Evolutionary conservation across 345 rosid species (phyloP), one percentile per base, ranked within the genome.

Genomic region (Aurinia saxatilis): DNA sequence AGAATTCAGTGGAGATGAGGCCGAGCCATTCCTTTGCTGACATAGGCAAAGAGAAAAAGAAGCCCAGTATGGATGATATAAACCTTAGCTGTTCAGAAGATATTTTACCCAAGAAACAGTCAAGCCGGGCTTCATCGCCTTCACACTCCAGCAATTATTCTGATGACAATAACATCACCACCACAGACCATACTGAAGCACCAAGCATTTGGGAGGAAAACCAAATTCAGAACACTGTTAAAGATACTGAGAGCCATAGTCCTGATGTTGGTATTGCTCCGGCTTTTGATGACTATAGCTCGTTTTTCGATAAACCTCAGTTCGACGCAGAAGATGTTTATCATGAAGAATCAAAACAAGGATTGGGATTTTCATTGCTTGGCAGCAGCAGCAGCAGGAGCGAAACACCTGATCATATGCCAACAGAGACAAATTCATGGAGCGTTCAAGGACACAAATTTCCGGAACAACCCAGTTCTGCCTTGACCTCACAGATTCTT

Each of bases 251-350:
- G 49, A 53, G 44, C 9, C 50, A 17, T 1, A 34, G n/a, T 27
- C 71, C 68, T 75, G 77, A 73, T 65, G 68, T 71, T 38, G 77
- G 50, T n/a, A 39, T 25, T 44, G 54, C 75, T 64, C 58, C 45
- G 0, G 51, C 58, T 30, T 92, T 85, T 74, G 98, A 89, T 71
- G 85, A 85, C 61, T 82, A 66, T 70, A 84, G 71, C 59, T 91
- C 80, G 45, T 84, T 82, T 67, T 77, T 57, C 51, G 85, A 78
- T 60, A 77, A 60, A 35, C 54, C 55, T 71, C 73, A 72, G 19
- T 77, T 82, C 62, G 80, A 80, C 77, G 42, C 56, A 25, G 73
- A 79, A 67, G 71, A 64, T 55, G 74, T 47, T 18, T 65, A 40
- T 41, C 52, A 12, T 13, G 65, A 63, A 41, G 75, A 71, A 42